A percentile compares a stretch with the other conserved stretches of the same genome.
Conservation (phyloP, 2,329 filamentous ascomycete genomes). For the Mollisiaceae sp. region DNA sequence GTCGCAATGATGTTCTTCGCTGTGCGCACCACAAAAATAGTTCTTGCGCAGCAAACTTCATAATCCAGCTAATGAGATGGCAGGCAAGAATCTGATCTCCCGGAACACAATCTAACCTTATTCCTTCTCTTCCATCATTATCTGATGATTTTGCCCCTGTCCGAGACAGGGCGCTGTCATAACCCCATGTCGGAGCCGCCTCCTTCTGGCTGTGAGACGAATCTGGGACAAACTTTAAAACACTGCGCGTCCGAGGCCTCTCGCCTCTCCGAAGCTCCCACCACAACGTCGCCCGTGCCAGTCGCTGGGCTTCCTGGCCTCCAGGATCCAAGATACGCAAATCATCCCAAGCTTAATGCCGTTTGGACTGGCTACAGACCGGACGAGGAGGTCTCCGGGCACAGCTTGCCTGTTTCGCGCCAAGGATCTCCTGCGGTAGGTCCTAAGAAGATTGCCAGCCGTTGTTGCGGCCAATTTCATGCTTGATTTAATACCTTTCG, state of each 20-base stretch:
- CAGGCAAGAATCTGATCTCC: constrained; percentile 28
- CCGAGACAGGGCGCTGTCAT: constrained; percentile 34
- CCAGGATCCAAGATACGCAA: constrained; percentile 23
- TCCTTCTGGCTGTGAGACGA: constrained; percentile 36
- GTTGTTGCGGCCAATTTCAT: constrained; percentile 44
- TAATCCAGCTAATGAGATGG: constrained; percentile 23
- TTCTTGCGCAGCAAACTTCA: neutral
- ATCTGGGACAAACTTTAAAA: constrained; percentile 38
- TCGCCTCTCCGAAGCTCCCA: constrained; percentile 29
- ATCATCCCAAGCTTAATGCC: constrained; percentile 36
- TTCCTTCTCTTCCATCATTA: constrained; percentile 8
- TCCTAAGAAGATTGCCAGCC: constrained; percentile 27
- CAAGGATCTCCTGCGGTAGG: constrained; percentile 32
- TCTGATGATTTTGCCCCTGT: constrained; percentile 21
- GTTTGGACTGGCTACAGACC: constrained; percentile 30
- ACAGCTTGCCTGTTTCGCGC: constrained; percentile 38
- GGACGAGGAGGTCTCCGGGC: constrained; percentile 39
- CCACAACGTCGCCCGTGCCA: constrained; percentile 30
- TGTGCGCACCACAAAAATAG: constrained; percentile 8
- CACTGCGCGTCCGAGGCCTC: constrained; percentile 33
- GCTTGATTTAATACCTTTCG: constrained; percentile 52
- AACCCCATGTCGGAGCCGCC: constrained; percentile 27
- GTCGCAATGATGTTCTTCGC: neutral
- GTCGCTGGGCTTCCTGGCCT: constrained; percentile 6
- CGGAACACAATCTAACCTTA: constrained; percentile 23